phyloP scores from a whole-genome alignment of 1,284 basidiomycete species.

The Cerioporus squamosus region DNA sequence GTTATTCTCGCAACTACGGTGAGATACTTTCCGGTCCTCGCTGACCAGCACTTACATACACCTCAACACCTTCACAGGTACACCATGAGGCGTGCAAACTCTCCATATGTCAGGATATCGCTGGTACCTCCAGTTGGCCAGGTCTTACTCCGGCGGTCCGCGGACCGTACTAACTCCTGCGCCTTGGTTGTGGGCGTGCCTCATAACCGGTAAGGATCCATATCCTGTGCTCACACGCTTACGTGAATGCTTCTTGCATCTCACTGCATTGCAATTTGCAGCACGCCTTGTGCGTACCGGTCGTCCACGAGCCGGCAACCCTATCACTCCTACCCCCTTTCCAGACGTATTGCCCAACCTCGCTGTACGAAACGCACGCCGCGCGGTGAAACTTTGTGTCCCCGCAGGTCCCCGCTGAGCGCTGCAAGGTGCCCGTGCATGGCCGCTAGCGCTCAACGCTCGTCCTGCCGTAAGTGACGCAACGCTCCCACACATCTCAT shows the following conservation, averaged over 20 bases:
- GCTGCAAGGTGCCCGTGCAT: background rate
- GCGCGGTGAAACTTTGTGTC: background rate
- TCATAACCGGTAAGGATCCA: background rate
- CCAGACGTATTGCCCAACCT: background rate
- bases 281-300: background rate
- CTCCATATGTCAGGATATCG: background rate
- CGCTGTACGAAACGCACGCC: background rate
- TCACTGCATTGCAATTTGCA: background rate
- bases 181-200: constrained; percentile 2
- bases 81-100: background rate
- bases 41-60: too few species aligned
- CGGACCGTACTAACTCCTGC: background rate
- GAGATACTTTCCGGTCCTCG: too few species aligned
- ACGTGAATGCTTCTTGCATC: background rate
- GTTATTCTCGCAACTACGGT: too few species aligned
- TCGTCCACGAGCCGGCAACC: background rate
- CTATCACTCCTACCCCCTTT: background rate
- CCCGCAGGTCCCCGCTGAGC: too few species aligned
- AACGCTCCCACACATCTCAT: background rate
- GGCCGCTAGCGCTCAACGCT: too few species aligned
- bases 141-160: background rate
- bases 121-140: background rate
- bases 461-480: constrained; percentile 8
- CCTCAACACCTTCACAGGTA: background rate
- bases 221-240: background rate